These are phyloP conservation scores for Daldinia childiae DNA, from an alignment of 495 filamentous ascomycete species.

Conservation along the genomic window DNA sequence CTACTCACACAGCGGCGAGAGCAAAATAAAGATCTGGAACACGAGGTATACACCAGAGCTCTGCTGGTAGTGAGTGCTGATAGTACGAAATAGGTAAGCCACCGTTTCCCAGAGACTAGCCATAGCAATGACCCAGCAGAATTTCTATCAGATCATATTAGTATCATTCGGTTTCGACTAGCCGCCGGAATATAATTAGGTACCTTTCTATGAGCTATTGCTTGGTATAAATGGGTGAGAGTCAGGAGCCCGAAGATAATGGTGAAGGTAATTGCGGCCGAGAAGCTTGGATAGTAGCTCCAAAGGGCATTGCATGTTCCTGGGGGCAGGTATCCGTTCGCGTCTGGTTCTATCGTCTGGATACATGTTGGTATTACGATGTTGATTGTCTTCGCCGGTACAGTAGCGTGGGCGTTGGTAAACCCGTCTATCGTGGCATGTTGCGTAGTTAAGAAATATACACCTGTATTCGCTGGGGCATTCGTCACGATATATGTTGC, in stretches of 20 bases:
- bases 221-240: slow-evolving; percentile 51
- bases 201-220: slow-evolving; percentile 49
- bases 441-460: slow-evolving; percentile 41
- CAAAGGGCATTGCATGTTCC: slow-evolving; percentile 52
- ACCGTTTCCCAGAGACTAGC: slow-evolving; percentile 56
- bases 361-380: slow-evolving; percentile 43
- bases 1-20: slow-evolving; percentile 35
- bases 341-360: slow-evolving; percentile 48
- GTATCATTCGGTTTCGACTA: not conserved
- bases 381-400: slow-evolving; percentile 36
- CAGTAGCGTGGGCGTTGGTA: slow-evolving; percentile 41
- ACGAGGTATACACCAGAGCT: slow-evolving; percentile 41
- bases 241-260: slow-evolving; percentile 53
- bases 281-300: slow-evolving; percentile 50
- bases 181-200: not conserved
- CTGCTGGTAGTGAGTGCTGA: slow-evolving; percentile 33
- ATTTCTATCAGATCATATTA: slow-evolving; percentile 48
- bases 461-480: not conserved
- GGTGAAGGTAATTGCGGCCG: slow-evolving; percentile 43
- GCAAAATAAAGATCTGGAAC: slow-evolving; percentile 43
- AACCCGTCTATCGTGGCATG: slow-evolving; percentile 37
- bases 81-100: slow-evolving; percentile 50
- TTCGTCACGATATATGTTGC: slow-evolving; percentile 10
- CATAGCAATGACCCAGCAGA: slow-evolving; percentile 66
- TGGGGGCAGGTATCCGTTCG: slow-evolving; percentile 53